Conservation (phyloP, 2,329 filamentous ascomycete genomes). For the Orbilia brochopaga region DNA sequence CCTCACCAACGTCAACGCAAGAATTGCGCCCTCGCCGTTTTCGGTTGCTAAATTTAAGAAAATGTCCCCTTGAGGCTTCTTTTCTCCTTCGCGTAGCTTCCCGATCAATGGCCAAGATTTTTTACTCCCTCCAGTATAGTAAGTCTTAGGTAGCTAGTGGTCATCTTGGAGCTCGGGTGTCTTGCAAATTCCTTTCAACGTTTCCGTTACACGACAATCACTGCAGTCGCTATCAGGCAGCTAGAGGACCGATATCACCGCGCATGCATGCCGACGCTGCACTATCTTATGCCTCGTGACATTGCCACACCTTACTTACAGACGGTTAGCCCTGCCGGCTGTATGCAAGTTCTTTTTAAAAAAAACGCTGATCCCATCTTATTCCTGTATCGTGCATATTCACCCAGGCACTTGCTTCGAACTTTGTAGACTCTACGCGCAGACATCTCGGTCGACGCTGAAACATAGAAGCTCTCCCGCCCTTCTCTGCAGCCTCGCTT, state of each 20-base stretch:
- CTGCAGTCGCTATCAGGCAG: conserved; percentile 29
- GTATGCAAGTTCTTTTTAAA: neutral
- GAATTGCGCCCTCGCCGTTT: conserved; percentile 50
- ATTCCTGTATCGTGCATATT: neutral
- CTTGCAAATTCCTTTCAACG: conserved; percentile 14
- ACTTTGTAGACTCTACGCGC: neutral
- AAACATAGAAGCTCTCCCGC: conserved; percentile 9
- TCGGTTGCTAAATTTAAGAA: conserved; percentile 50
- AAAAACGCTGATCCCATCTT: neutral
- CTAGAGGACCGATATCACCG: conserved; percentile 26
- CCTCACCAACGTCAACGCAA: conserved; percentile 50
- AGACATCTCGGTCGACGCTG: neutral
- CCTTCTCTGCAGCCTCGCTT: conserved; percentile 4
- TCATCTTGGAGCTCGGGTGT: neutral
- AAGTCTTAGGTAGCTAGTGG: too few relatives aligned
- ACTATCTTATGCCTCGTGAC: conserved; percentile 28
- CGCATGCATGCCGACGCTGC: conserved; percentile 2
- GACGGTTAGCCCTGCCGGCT: neutral
- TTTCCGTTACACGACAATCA: conserved; percentile 45
- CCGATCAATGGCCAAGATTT: conserved; percentile 29
- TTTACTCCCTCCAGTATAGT: neutral
- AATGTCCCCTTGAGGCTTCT: conserved; percentile 14
- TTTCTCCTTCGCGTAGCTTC: conserved; percentile 43
- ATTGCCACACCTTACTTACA: conserved; percentile 5
- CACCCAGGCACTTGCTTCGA: neutral